These are phyloP conservation scores for Lunasporangiospora selenospora DNA, from an alignment of 192 early-diverging fungal species.

Conservation along the genomic window DNA sequence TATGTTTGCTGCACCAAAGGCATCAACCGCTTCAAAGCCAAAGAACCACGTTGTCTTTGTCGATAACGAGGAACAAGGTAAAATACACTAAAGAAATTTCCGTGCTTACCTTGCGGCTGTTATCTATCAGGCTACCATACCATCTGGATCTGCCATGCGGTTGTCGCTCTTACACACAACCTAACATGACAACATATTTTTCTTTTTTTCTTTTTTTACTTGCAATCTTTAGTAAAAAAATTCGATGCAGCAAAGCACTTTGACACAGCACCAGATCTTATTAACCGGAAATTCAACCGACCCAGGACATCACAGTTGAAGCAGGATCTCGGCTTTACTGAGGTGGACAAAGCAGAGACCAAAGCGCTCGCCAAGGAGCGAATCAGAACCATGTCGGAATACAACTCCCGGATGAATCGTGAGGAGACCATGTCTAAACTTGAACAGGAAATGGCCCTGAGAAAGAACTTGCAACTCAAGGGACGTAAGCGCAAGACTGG, in stretches of 20 bases:
- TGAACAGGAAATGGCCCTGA: conserved; percentile 80
- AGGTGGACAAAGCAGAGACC: conserved; percentile 40
- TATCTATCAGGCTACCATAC: too few relatives aligned
- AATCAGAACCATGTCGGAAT: conserved; percentile 66
- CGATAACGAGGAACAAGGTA: conserved; percentile 68
- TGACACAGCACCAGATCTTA: conserved; percentile 80
- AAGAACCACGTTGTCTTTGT: conserved; percentile 83
- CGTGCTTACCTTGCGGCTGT: too few relatives aligned
- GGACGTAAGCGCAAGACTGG: conserved; percentile 84
- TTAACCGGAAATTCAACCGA: conserved; percentile 82
- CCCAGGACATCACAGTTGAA: conserved; percentile 68
- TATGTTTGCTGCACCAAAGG: conserved; percentile 16
- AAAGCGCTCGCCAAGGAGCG: conserved; percentile 60
- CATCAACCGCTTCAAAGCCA: conserved; percentile 37
- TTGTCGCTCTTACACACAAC: neutral
- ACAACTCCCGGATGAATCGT: conserved; percentile 75
- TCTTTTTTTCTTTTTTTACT: conserved; percentile 6
- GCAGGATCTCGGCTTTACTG: conserved; percentile 45
- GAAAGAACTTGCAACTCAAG: conserved; percentile 84
- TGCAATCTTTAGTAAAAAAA: conserved; percentile 52
- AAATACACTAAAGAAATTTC: neutral
- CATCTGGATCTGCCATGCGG: too few relatives aligned
- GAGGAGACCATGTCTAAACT: conserved; percentile 76
- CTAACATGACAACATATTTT: neutral
- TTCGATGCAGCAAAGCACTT: conserved; percentile 88